Evolutionary conservation across 306 rosid species (phyloP), one percentile per base, ranked within the genome.

Genomic region (Corylus heterophylla): DNA sequence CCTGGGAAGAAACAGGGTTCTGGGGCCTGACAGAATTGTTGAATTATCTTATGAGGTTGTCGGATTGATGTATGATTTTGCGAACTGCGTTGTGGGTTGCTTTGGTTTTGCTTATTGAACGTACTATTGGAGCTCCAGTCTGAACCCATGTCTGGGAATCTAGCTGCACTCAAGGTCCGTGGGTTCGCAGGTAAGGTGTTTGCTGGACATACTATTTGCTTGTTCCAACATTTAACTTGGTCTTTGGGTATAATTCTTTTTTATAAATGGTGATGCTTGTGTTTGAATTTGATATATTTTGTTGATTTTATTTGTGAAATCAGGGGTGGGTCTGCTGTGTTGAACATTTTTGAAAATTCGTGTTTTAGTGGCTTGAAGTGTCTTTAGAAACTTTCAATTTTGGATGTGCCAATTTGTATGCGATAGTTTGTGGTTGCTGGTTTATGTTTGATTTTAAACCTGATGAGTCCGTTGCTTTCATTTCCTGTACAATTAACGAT

Each of bases 101-200:
- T 39, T 22, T 73, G 42, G 39, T 52, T 52, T 45, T 74, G 35
- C 74, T 66, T 64, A 7, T 31, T 66, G 35, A 8, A 9, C 12
- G 9, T 67, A 17, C 49, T 10, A 4, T 25, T 67, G 50, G 71
- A 39, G 71, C 49, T 18, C 25, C 18, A 39, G 48, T 62, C 44
- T 45, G 42, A 75, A 64, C 44, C 81, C 77, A 86, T 80, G 87
- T 74, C 83, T 50, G 78, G 72, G 74, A 83, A 78, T 81, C 76
- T 74, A 62, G 73, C 83, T 0, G 74, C 76, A 20, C 54, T 76
- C 47, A 20, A 77, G 79, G 75, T 79, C 67, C 80, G 78, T 11
- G 56, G 69, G 58, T 50, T 79, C 69, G 79, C 89, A 71, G 88
- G 92, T 84, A 16, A 79, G 85, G 18, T 66, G 47, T 81, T 20